Conservation (phyloP, 371 early-diverging fungal genomes). For the Mortierella sp. region DNA sequence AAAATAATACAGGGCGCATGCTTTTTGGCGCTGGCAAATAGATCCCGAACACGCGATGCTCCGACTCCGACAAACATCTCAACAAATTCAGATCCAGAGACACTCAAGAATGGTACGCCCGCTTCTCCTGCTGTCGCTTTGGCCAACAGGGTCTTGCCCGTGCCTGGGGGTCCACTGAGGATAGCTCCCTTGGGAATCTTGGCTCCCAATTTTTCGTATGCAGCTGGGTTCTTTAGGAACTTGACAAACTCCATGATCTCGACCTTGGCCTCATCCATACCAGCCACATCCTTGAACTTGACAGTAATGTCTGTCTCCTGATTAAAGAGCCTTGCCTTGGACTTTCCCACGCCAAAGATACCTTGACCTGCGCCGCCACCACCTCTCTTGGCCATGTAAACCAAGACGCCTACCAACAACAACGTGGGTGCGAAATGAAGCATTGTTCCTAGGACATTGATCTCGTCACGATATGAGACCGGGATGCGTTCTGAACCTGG, state of each 20-base stretch:
- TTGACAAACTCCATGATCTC: slow-evolving; percentile 99
- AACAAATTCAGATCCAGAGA: slow-evolving; percentile 99
- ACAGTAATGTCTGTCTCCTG: slow-evolving; percentile 96
- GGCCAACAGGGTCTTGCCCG: slow-evolving; percentile 98
- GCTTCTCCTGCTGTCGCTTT: slow-evolving; percentile 99
- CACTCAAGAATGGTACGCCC: slow-evolving; percentile 96
- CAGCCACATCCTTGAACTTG: slow-evolving; percentile 99
- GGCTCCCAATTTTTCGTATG: slow-evolving; percentile 97
- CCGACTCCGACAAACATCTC: slow-evolving; percentile 99
- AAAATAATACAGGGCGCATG: slow-evolving; percentile 99
- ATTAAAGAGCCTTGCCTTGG: slow-evolving; percentile 95
- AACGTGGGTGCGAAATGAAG: slow-evolving; percentile 97
- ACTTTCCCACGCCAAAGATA: slow-evolving; percentile 97
- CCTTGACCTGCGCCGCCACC: slow-evolving; percentile 87
- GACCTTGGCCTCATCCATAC: slow-evolving; percentile 99
- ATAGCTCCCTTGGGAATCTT: slow-evolving; percentile 99
- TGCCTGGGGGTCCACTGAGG: slow-evolving; percentile 99
- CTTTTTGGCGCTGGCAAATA: slow-evolving; percentile 97
- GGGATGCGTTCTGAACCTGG: slow-evolving; percentile 93
- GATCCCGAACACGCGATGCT: slow-evolving; percentile 95
- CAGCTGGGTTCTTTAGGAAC: slow-evolving; percentile 97
- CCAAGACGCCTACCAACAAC: slow-evolving; percentile 86
- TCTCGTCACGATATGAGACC: slow-evolving; percentile 85
- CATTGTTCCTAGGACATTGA: slow-evolving; percentile 74
- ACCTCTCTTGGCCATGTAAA: slow-evolving; percentile 86